Evolutionary conservation across 352 stramenopile genomes (phyloP), one percentile per base, ranked within the genome.

Genomic region (Globisporangium paroecandrum): DNA sequence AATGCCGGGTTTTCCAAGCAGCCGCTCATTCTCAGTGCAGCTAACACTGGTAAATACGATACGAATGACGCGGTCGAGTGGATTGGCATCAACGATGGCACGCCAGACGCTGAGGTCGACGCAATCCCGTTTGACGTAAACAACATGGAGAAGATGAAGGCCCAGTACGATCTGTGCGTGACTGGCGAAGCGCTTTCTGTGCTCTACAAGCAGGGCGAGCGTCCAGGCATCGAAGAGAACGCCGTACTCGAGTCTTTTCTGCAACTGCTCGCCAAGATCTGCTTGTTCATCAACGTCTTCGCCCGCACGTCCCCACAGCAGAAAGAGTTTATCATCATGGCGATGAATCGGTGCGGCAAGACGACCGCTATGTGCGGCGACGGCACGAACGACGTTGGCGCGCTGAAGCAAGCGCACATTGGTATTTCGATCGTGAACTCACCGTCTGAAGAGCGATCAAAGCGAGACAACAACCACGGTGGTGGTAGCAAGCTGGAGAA

Each of bases 341-440:
- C 90, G 4, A 85, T 98, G 24, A 98, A 98, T 72, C 76, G 78
- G 1, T 77, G 69, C n/a, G 94, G 93, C 12, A 75, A 79, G 75
- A 93, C 69, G 20, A 98, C 91, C 2, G 77, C 97, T 1, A 98
- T 98, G 94, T 99, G 96, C 66, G 96, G 96, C n/a, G 96, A 99
- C 68, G 96, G 96, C 53, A 97, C 89, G 8, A 99, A 99, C 75
- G 97, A 99, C 74, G 89, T 98, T 12, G 91, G 91, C 38, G 90
- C 90, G 10, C 69, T 97, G 3, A 97, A 97, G 66, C 83, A 91
- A 49, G 93, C 96, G 10, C 89, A 98, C 69, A 90, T 98, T 36
- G 96, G 94, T 9, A 91, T 99, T 47, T 98, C 92, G 8, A 97
- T 99, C 34, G 89, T 99, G 27, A 98, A 82, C 36, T 56, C 65